Conservation (phyloP, 345 rosid species). For the Eucalyptus regnans region DNA sequence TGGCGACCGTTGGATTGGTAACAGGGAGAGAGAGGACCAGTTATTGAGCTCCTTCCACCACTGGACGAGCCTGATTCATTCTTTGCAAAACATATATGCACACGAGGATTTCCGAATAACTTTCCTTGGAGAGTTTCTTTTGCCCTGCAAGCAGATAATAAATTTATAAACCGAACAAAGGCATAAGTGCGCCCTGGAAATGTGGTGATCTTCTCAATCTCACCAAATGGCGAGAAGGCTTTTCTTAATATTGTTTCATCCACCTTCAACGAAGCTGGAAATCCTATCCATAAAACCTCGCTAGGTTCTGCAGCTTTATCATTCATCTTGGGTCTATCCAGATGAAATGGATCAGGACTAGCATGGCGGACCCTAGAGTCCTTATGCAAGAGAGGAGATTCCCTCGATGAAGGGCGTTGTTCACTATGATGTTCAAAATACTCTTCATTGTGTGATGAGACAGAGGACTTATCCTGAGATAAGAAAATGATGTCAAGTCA, state of each 20-base stretch:
- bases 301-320: constrained; percentile 76
- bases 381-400: constrained; percentile 48
- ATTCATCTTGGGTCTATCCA: constrained; percentile 38
- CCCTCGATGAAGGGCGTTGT: constrained; percentile 28
- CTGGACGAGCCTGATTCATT: constrained; percentile 57
- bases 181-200: constrained; percentile 98
- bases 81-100: constrained; percentile 87
- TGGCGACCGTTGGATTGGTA: constrained; percentile 30
- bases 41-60: constrained; percentile 34
- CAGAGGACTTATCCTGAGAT: constrained; percentile 73
- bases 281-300: constrained; percentile 90
- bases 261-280: constrained; percentile 73
- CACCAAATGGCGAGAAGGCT: constrained; percentile 86
- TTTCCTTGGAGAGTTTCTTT: constrained; percentile 95
- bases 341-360: constrained; percentile 48
- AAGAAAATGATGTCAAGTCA: constrained; percentile 9
- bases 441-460: constrained; percentile 44
- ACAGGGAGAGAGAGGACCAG: constrained; percentile 48
- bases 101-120: constrained; percentile 92
- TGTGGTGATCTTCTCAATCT: constrained; percentile 65
- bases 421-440: constrained; percentile 42
- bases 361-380: constrained; percentile 46
- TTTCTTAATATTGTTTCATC: constrained; percentile 69
- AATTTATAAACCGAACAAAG: constrained; percentile 63
- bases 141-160: constrained; percentile 66